Base-by-base conservation (phyloP, 805 yeast species). In the Priceomyces medius region DNA sequence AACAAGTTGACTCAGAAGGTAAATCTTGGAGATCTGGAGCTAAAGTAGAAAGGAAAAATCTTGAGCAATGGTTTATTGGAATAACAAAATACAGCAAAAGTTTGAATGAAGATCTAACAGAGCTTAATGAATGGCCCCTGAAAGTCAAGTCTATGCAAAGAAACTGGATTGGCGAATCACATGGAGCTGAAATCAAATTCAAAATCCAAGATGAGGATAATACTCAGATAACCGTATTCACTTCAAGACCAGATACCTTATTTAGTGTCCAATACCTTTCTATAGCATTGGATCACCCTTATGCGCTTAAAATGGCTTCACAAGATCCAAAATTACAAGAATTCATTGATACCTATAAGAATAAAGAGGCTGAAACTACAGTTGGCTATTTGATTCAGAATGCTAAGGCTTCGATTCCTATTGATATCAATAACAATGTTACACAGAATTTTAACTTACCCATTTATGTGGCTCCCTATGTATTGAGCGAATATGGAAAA, bases 1-100 rank as follows among this genome's bases (percentile, higher is more conserved):
- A 93, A 63, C 99, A 93, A 62, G 97, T 93, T 2, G 99, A 93
- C 60, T 61, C 83, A 2, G 77, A 87, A 34, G 99, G 99, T 0
- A 72, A 81, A 41, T 88, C 97, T 0, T 93, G 99, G 99, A 77
- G 99, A 61, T 88, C 97, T 2, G 99, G 99, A 3, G 99, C 98
- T 0, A 45, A 82, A 12, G 99, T 91, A 0, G 97, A 93, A 60
- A 88, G 88, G 62, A 75, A 73, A 46, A 64, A 79, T 39, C 68
- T 93, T 35, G 86, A 82, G 47, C 99, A 93, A 60, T 93, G 99
- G 99, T 93, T 91, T 53, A 71, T 93, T 49, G 88, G 88, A 8
- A 91, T 93, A 42, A 89, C 99, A 1, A 73, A 83, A 45, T 89
- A 78, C 63, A 96, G 96, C 1, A 66, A 74, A 2, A 81, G 72